Base-by-base conservation (phyloP, 2,329 filamentous ascomycete species). In the Calonectria naviculata region DNA sequence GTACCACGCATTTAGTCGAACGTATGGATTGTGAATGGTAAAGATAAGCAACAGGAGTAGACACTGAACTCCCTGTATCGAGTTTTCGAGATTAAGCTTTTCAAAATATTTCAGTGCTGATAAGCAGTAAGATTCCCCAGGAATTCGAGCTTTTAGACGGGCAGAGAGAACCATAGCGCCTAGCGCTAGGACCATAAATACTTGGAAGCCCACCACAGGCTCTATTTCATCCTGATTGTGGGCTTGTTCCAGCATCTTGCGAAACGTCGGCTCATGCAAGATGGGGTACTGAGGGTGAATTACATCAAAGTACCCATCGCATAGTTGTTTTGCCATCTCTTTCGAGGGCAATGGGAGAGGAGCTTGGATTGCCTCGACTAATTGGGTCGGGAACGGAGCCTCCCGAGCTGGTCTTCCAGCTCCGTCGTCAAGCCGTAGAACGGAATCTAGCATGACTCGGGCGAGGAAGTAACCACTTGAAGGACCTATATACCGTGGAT, bases 391-490 rank as follows among this genome's bases (percentile, higher is more conserved):
- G 13, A 82, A 75, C 0, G 76, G 70, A 0, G 56, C 47, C 5
- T 73, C 64, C 26, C 65, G 68, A 26, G 17, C 66, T 12, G 61
- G 44, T 17, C 71, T 68, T 15, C 34, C 49, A 6, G 73, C 42
- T 1, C 61, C 66, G 1, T 74, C 73, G 21, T 73, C 80, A 62
- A 71, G 71, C 13, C 72, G 80, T 65, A 81, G 79, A 7, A 82
- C 78, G 9, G 81, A 83, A 26, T 83, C 80, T 15, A 89, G 82
- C 73, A 89, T 83, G 3, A 88, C 80, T 1, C 86, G 85, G 2
- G 87, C 87, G 15, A 89, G 83, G 47, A 88, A 88, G 67, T 88
- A 88, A 1, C 88, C 88, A 42, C 88, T 89, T 0, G 88, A 90
- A 3, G 88, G 88, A 0, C 88, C 88, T 17, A 90, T 86, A 58